Percentiles rank a stretch among this genome's conserved stretches.
These are phyloP conservation scores for Candida andamanensis DNA, from an alignment of 805 yeast species.

Conservation along the genomic window DNA sequence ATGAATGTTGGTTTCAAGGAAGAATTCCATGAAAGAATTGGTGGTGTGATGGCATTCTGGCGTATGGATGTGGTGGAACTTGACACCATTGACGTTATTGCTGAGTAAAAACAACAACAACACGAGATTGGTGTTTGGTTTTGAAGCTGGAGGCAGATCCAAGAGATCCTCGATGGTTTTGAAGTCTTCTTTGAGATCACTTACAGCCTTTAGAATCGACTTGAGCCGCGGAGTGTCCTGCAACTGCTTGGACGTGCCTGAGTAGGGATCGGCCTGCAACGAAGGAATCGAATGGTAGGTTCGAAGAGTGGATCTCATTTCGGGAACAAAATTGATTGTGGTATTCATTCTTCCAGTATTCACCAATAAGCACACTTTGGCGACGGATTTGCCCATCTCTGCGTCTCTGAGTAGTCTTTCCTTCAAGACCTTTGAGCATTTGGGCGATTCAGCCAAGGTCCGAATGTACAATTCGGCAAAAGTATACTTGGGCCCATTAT, in stretches of 20 bases:
- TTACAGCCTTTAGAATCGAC: slow-evolving; percentile 81
- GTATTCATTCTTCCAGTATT: slow-evolving; percentile 94
- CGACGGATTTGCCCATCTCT: slow-evolving; percentile 62
- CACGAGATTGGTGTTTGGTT: slow-evolving; percentile 57
- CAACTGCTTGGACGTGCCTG: slow-evolving; percentile 55
- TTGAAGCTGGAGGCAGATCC: slow-evolving; percentile 22
- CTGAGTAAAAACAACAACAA: slow-evolving; percentile 72
- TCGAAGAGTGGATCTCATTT: slow-evolving; percentile 89
- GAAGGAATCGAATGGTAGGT: slow-evolving; percentile 93
- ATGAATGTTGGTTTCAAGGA: slow-evolving; percentile 55
- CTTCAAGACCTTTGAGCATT: slow-evolving; percentile 75
- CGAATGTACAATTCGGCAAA: slow-evolving; percentile 81
- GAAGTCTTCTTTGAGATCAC: slow-evolving; percentile 56
- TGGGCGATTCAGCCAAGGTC: slow-evolving; percentile 75
- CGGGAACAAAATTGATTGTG: slow-evolving; percentile 89
- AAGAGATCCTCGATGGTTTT: slow-evolving; percentile 44
- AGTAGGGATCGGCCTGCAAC: slow-evolving; percentile 62
- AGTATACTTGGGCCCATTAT: slow-evolving; percentile 47
- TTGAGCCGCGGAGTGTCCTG: slow-evolving; percentile 95
- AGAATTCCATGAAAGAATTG: slow-evolving; percentile 64
- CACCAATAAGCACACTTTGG: slow-evolving; percentile 79
- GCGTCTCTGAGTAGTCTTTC: slow-evolving; percentile 66
- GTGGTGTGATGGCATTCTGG: slow-evolving; percentile 14
- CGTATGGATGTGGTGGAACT: slow-evolving; percentile 23
- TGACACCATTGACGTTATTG: slow-evolving; percentile 53